Conservation (phyloP, 108 stramenopile genomes). For the Nitzschia inconspicua region DNA sequence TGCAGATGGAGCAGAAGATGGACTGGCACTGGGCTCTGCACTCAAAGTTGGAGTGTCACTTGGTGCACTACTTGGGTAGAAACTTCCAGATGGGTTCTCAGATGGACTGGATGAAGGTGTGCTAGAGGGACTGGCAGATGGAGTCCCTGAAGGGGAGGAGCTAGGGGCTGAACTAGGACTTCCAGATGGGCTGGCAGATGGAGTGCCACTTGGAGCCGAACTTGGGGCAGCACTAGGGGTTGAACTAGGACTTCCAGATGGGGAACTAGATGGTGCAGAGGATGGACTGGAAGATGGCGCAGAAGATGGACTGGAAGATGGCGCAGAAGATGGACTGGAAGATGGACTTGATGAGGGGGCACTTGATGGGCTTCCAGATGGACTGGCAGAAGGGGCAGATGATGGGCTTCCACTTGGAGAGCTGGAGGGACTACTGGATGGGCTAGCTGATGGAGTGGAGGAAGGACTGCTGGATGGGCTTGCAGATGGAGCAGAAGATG, state of each 20-base stretch:
- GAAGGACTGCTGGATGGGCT: background rate
- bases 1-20: background rate
- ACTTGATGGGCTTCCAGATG: no score
- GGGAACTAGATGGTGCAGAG: no score
- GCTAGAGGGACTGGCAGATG: background rate
- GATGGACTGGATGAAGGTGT: background rate
- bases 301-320: no score
- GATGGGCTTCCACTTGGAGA: no score
- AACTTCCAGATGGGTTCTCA: slow-evolving; percentile 5
- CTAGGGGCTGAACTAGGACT: background rate
- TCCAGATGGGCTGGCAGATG: background rate
- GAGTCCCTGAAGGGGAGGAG: background rate
- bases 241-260: no score
- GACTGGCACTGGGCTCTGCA: background rate
- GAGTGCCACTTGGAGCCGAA: background rate
- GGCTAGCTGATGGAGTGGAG: no score
- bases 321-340: no score
- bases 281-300: no score
- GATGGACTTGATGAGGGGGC: no score
- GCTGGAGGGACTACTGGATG: background rate
- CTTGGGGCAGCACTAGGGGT: background rate
- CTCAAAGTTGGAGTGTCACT: background rate
- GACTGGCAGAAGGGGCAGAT: no score
- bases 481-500: background rate
- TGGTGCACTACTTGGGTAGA: slow-evolving; percentile 4